Evolutionary conservation across 768 basidiomycete species (phyloP), one percentile per base, ranked within the genome.

Genomic region (Hericium rajendrae): DNA sequence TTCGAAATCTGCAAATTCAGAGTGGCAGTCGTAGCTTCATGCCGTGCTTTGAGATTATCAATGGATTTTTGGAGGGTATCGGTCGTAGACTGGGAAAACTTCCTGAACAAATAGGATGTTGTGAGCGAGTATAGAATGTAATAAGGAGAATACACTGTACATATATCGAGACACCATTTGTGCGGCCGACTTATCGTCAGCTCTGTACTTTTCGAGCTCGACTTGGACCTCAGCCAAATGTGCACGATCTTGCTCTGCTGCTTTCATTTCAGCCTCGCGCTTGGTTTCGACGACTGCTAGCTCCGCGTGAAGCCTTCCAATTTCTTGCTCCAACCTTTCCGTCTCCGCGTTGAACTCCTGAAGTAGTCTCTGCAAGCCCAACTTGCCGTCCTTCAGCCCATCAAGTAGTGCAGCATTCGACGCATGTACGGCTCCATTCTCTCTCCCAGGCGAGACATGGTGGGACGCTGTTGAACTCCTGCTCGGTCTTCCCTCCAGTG

Each of bases 121-220:
- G 37, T 24, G 0, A 4, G 43, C 3, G 16, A 6, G 26, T 18
- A 6, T 16, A 38, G 20, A 16, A 59, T 20, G 38, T 10, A 11
- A 37, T 43, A 13, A 9, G 16, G 38, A 28, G 15, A 51, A 57
- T 22, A 38, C 55, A 48, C 20, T 83, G 56, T 62, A 90, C 90
- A 91, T 92, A 67, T 92, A 92, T 39, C 87, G 80, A 26, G 88
- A 81, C 28, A 93, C 90, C 81, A 91, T 87, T 64, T 84, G 87
- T 12, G 85, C 84, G 2, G 90, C 89, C 0, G 85, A 79, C n/a
- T 74, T 78, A 57, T 91, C 88, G 51, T 91, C 86, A 16, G 82
- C 67, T 60, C 74, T 71, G 50, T 80, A 72, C 62, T 72, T 75
- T 54, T 86, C 78, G 15, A 88, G 71, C 59, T 83, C 81, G 1